Base-by-base conservation (phyloP, 441 rosid species). In the Eruca vesicaria region DNA sequence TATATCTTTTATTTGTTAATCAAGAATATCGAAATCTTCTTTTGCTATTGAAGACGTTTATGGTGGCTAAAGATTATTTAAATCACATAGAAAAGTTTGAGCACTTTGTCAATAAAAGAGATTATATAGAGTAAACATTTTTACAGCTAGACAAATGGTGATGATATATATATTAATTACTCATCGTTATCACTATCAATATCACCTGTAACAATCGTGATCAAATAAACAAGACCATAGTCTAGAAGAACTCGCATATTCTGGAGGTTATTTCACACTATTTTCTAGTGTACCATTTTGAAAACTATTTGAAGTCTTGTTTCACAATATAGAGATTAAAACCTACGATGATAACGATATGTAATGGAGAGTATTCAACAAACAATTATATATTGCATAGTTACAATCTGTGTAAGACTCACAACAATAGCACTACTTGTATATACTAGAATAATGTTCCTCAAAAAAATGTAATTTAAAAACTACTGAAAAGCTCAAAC, bases 401-500 rank as follows among this genome's bases (percentile, higher is more conserved):
- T 60, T 32, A 59, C 63, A 31, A 59, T 15, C 23, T 60, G 64
- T 59, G 43, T 21, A 36, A 67, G 63, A 68, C 28, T 56, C 43
- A 7, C 61, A 67, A 33, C 73, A 38, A 45, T 53, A 61, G 0
- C 63, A 29, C 38, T 32, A 18, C 15, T 15, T 60, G n/a, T 33
- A 16, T 12, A 8, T 53, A 20, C 11, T 4, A 1, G 9, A 15
- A 60, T 35, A 59, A 59, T 8, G 3, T 8, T 58, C 52, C 20
- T 45, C 63, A 53, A 19, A 61, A 63, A 7, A 12, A 0, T 58
- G 7, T 18, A 19, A 57, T 35, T 50, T 18, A 19, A 68, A 57
- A 28, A 28, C 1, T 5, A 69, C 11, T 75, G 3, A 43, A 65
- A 77, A 78, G 73, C 77, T 36, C 81, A 72, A 41, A 62, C 1